A percentile compares a stretch with the other conserved stretches of the same genome.
phyloP scores from a whole-genome alignment of 495 filamentous ascomycete genomes.

The Talaromyces liani region DNA sequence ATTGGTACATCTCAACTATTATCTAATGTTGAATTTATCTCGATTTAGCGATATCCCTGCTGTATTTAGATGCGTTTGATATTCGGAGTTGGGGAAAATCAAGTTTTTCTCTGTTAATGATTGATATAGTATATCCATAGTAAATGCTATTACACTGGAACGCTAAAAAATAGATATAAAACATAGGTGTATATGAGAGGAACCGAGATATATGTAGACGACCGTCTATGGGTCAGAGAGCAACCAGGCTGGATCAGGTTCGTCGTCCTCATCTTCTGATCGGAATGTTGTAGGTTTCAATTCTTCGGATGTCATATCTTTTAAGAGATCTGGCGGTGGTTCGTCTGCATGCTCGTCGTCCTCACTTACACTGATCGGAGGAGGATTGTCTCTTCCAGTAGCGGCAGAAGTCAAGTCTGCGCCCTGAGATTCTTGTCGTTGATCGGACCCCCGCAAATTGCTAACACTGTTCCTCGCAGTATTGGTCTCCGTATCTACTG shows the following conservation, averaged over 20 bases:
- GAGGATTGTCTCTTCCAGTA: neutral
- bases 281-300: constrained; percentile 11
- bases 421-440: neutral
- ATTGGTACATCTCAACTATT: neutral
- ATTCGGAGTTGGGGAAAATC: neutral
- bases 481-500: neutral
- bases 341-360: constrained; percentile 14
- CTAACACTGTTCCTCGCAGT: neutral
- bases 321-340: constrained; percentile 32
- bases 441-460: neutral
- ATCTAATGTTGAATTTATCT: neutral
- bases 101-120: neutral
- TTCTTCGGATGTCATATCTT: constrained; percentile 23
- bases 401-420: neutral
- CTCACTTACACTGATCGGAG: neutral
- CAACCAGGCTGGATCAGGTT: constrained; percentile 43
- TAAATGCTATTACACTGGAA: neutral
- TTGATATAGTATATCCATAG: neutral
- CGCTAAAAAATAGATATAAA: neutral
- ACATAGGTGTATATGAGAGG: neutral
- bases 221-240: constrained; percentile 20
- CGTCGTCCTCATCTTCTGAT: constrained; percentile 39
- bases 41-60: neutral
- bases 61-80: neutral
- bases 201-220: neutral